These are phyloP conservation scores for Colletotrichum lindemuthianum DNA, from an alignment of 2,329 filamentous ascomycete genomes.

Conservation along the genomic window DNA sequence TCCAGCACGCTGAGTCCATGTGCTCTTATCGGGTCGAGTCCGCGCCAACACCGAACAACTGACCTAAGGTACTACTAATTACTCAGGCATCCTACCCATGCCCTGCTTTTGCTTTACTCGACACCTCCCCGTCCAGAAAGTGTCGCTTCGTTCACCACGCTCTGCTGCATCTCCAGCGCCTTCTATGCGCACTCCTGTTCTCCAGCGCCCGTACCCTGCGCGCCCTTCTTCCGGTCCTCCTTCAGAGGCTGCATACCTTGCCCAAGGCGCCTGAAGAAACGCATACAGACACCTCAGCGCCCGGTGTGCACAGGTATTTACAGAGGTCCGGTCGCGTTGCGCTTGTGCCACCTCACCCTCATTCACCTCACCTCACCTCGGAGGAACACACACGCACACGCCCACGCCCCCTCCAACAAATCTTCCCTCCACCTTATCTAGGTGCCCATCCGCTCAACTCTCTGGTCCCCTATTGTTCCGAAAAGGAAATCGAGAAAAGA, in stretches of 20 bases:
- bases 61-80: too few relatives aligned
- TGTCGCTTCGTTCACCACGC: too few relatives aligned
- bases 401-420: constrained; percentile 24
- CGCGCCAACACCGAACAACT: too few relatives aligned
- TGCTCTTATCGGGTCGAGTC: neutral
- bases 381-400: neutral
- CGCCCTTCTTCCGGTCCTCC: too few relatives aligned
- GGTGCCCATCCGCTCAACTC: constrained; percentile 12
- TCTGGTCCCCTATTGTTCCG: constrained; percentile 12
- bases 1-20: neutral
- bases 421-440: constrained; percentile 1
- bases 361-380: constrained; percentile 8
- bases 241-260: neutral
- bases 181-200: constrained; percentile 29
- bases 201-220: neutral
- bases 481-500: neutral
- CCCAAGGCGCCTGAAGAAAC: neutral
- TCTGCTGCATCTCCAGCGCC: neutral
- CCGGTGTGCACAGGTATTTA: too few relatives aligned
- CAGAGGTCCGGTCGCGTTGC: constrained; percentile 3
- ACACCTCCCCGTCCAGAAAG: neutral
- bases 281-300: neutral
- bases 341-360: constrained; percentile 29
- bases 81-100: too few relatives aligned
- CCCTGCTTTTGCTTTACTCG: too few relatives aligned